Base-by-base conservation (phyloP, 257 asterid genomes). In the Misopates orontium region DNA sequence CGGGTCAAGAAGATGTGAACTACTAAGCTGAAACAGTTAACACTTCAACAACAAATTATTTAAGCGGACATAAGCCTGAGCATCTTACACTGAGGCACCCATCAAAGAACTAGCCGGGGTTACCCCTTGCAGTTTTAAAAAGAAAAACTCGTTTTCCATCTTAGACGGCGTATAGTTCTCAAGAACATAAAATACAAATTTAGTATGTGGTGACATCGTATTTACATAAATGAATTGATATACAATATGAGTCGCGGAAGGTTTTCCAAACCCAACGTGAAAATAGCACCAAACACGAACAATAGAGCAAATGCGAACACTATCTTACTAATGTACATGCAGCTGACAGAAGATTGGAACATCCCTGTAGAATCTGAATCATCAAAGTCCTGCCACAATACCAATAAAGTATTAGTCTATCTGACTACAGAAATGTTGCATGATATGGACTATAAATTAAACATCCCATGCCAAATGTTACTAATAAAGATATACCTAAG, bases 201-300 rank as follows among this genome's bases (percentile, higher is more conserved):
- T 23, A 9, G 45, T 4, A 6, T 4, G 24, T 16, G 45, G 51
- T 59, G 49, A 28, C 15, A 5, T 12, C 42, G 23, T 62, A 41
- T 17, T 77, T 68, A 77, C 32, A 64, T 4, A 9, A 69, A 73
- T 1, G 81, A 74, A 56, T 75, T 80, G 66, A 83, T 54, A 62
- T 75, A 78, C 77, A 83, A 76, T 78, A 85, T 73, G 50, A 87
- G 55, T 42, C 62, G 71, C 0, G 98, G 99, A 72, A 93, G 96
- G 78, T 90, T 86, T 72, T 93, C 96, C 48, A 93, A 78, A 16
- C 77, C 67, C 81, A 87, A 49, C 0, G 95, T 80, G 85, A 86
- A 83, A 61, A 69, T 25, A 56, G 96, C 90, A 56, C 92, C 99
- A 11, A 93, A 63, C 48, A 79, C 72, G 58, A 93, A 84, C 56